Evolutionary conservation across 163 green algal genomes (phyloP), one percentile per base, ranked within the genome.

Genomic region (Scenedesmus sp.): DNA sequence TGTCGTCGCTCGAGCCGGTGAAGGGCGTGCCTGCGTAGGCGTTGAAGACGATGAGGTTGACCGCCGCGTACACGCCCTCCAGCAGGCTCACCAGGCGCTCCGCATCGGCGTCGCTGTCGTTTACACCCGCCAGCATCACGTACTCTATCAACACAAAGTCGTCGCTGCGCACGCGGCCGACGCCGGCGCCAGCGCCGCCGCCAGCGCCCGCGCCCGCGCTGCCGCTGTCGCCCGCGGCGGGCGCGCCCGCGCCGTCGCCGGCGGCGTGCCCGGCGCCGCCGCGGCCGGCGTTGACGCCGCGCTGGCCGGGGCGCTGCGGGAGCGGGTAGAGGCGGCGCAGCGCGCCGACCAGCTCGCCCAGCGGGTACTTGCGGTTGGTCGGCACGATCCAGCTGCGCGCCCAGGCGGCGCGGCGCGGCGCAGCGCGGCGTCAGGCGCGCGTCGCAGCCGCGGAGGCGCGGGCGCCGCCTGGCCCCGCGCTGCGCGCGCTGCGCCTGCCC

Each of bases 1-100:
- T 73, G 22, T 91, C 73, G 1, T 71, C 34, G 14, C 54, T 47
- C 14, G 80, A 87, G 14, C 88, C 53, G 47, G 82, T 67, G 83
- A 98, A 98, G 24, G 48, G 69, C 0, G 92, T 95, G 44, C 94
- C 94, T 5, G 84, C 58, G 70, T 97, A 91, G 3, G 92, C 83
- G 81, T 98, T 99, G 91, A 98, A 99, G 34, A 90, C 82, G 66
- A 98, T 97, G 24, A 98, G 87, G 87, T 98, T 98, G 69, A 97
- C 80, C 74, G 75, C 75, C 33, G 62, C 75, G 31, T 92, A 83
- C 11, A 97, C 85, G 22, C 75, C 60, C 4, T 71, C 11, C 33
- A 89, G 73, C 36, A 98, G 83, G 26, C 83, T 65, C 34, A 94
- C 50, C 51, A 97, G 80, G 22, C 91, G 82, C 39, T 17, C 39